These are phyloP conservation scores for Aspergillus persii DNA, from an alignment of 2,329 filamentous ascomycete genomes.

Conservation along the genomic window DNA sequence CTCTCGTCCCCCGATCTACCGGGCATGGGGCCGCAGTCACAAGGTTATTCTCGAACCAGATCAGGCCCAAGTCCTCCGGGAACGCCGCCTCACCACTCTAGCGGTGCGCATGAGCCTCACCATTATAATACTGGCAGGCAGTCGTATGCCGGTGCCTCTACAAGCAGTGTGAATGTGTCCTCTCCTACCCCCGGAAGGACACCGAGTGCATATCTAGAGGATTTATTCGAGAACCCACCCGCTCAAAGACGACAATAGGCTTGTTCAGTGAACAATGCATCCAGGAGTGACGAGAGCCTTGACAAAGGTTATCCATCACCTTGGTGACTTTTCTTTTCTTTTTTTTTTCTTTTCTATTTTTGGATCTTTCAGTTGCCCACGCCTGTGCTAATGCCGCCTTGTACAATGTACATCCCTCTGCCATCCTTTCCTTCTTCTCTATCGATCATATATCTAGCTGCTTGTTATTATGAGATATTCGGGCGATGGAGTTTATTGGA, in stretches of 20 bases:
- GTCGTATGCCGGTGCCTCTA: constrained; percentile 34
- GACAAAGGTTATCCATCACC: neutral
- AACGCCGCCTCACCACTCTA: constrained; percentile 58
- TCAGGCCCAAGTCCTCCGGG: constrained; percentile 60
- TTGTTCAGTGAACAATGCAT: neutral
- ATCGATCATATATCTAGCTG: neutral
- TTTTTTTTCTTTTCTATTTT: neutral
- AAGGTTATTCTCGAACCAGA: constrained; percentile 50
- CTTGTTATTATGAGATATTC: neutral
- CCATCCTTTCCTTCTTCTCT: neutral
- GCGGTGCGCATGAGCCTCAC: constrained; percentile 36
- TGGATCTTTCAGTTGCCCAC: neutral
- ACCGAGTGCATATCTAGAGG: constrained; percentile 86
- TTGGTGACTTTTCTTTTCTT: neutral
- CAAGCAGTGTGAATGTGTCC: constrained; percentile 65
- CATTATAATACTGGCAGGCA: constrained; percentile 26
- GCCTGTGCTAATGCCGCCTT: neutral
- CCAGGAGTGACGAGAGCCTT: neutral
- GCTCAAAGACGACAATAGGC: constrained; percentile 15
- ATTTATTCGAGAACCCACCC: constrained; percentile 74
- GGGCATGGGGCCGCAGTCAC: constrained; percentile 60
- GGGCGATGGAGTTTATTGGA: constrained; percentile 1
- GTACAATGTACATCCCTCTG: neutral
- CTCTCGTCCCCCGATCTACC: constrained; percentile 59
- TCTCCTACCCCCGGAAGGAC: constrained; percentile 67